Evolutionary conservation across 495 filamentous ascomycete species (phyloP).

Genomic region (Hyaloscypha variabilis): DNA sequence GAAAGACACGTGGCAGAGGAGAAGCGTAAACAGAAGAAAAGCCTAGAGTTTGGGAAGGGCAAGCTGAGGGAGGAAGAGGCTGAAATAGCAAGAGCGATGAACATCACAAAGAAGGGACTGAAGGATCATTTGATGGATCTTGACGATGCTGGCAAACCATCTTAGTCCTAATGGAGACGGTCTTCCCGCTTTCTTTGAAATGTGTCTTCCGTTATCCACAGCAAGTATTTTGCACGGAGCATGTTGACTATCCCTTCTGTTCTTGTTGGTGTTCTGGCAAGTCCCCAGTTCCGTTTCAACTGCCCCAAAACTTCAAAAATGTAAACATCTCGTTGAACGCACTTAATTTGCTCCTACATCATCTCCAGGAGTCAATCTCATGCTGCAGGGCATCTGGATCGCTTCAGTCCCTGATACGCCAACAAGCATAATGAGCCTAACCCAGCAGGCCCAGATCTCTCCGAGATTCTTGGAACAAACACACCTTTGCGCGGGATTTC

Average conservation of each 20-base stretch:
- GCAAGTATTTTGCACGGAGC: background rate
- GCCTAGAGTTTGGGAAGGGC: slow-evolving; percentile 66
- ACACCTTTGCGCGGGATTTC: background rate
- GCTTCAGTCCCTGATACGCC: background rate
- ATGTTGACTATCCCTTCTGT: background rate
- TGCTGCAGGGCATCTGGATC: background rate
- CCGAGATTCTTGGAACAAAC: background rate
- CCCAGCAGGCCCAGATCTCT: background rate
- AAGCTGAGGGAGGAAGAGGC: slow-evolving; percentile 74
- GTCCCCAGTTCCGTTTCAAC: no score
- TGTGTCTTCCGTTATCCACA: background rate
- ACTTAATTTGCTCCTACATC: background rate
- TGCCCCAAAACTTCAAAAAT: background rate
- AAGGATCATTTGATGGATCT: slow-evolving; percentile 58
- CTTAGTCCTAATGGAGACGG: background rate
- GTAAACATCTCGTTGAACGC: background rate
- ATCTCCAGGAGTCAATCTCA: background rate
- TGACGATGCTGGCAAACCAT: slow-evolving; percentile 15
- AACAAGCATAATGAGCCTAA: background rate
- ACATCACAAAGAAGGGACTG: slow-evolving; percentile 70
- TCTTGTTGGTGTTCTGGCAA: background rate
- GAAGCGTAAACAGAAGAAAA: slow-evolving; percentile 66
- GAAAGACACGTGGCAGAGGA: slow-evolving; percentile 75
- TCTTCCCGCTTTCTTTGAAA: background rate
- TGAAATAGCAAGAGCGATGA: slow-evolving; percentile 80